Base-by-base conservation (phyloP, 2,329 filamentous ascomycete genomes). In the Gremmenia infestans region DNA sequence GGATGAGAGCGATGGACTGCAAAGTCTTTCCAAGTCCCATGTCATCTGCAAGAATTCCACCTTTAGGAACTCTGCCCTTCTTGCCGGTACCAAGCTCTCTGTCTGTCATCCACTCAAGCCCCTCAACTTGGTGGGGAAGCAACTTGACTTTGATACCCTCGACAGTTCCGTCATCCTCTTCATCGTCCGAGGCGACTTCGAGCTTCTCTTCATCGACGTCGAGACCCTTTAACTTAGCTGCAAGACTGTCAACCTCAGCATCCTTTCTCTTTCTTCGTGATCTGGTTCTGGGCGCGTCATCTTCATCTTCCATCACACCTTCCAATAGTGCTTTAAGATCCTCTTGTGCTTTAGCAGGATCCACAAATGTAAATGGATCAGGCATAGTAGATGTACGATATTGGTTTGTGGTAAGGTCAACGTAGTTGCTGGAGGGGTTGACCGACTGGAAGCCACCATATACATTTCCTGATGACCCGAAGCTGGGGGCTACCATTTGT, bases 1-100 rank as follows among this genome's bases (percentile, higher is more conserved):
- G 78, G 43, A 99, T 88, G 35, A 97, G 79, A 1, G 93, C 86
- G 55, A 99, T 89, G 1, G 92, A 91, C 73, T 99, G 94, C 14
- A 99, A 81, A 0, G 94, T 99, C 78, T 99, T 99, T 56, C 94
- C 94, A 14, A 97, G 77, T 63, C 93, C 93, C 93, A 97, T 95
- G 70, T 99, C 94, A 67, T 99, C 94, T 17, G 94, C 94, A 37
- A 99, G 80, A 60, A 99, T 96, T 17, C 94, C 94, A 37, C 94
- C 94, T 65, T 95, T 94, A 32, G 93, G 91, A 9, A 95, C 81
- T 59, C 76, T 82, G 57, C 89, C 89, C 64, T 87, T 88, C 74
- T 94, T 96, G 58, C 89, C 85, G 17, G 85, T 85, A 2, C 93
- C 92, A 11, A 91, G 85, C 73, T 99, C 94, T 66, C 95, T 91